Base-by-base conservation (phyloP, 768 basidiomycete species). In the Cubamyces lactineus region DNA sequence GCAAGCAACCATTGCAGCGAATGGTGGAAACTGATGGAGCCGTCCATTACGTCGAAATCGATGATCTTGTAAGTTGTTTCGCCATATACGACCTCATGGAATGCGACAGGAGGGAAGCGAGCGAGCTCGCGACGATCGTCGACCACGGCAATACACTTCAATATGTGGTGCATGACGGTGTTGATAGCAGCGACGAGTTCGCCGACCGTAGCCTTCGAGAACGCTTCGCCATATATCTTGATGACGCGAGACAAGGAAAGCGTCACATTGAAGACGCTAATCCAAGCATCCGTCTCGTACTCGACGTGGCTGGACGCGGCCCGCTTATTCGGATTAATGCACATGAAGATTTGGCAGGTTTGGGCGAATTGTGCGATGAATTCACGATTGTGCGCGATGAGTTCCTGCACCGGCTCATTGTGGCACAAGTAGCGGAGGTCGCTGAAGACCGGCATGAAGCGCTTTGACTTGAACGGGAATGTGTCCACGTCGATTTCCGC, bases 241-340 rank as follows among this genome's bases (percentile, higher is more conserved):
- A 93, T 92, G 42, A 94, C 86, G 46, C 94, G 87, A 6, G 91
- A 90, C 24, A 99, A 77, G 38, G 93, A 95, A 11, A 96, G 84
- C 6, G 94, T 95, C 23, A 98, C 90, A 67, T 96, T 95, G 76
- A 98, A 98, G 15, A 97, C 93, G 68, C 89, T 92, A 64, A 97
- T 93, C 96, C 96, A 97, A 19, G 90, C 89, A 66, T 99, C 97
- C 30, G 91, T 90, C 77, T 99, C 97, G 76, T 92, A 99, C 74
- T 98, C 96, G 68, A 99, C 86, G 67, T 98, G 97, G 53, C 79
- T 88, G 28, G 84, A 82, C 5, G 81, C 85, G 19, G 90, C 93
- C 17, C 96, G 85, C 67, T 88, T 87, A 74, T 95, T 94, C 2
- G 95, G 89, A 70, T 96, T 95, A 70, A 98, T 83, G 65, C 92